phyloP scores from a whole-genome alignment of 2,329 filamentous ascomycete species.

The Drechmeria coniospora region DNA sequence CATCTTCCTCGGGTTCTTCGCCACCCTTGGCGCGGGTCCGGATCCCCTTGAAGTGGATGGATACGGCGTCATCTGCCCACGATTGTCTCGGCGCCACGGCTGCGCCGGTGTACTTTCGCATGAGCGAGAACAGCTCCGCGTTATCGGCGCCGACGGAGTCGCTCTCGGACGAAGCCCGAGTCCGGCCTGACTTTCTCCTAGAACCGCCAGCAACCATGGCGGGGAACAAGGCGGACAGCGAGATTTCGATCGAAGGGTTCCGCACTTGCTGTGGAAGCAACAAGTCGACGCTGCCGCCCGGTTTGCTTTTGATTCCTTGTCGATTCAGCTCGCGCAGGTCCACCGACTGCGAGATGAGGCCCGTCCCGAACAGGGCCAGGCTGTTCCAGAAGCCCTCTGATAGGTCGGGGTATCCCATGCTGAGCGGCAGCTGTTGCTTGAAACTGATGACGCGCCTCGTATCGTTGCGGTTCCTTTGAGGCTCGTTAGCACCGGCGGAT shows the following conservation, averaged over 20 bases:
- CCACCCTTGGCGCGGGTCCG: constrained; percentile 9
- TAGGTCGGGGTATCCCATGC: constrained; percentile 26
- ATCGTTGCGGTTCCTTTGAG: constrained; percentile 12
- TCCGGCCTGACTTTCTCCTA: constrained; percentile 6
- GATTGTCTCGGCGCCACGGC: constrained; percentile 14
- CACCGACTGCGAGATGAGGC: constrained; percentile 33
- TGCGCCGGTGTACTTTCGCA: constrained; percentile 8
- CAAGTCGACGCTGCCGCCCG: constrained; percentile 18
- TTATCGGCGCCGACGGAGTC: constrained; percentile 4
- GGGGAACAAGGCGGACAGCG: constrained; percentile 30
- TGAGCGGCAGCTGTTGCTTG: constrained; percentile 26
- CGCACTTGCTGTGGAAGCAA: constrained; percentile 26
- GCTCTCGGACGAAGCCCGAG: constrained; percentile 2
- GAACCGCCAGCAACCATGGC: constrained; percentile 14
- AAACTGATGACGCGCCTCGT: constrained; percentile 12
- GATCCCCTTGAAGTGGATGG: constrained; percentile 39
- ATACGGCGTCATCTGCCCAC: constrained; percentile 46
- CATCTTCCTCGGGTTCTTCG: constrained; percentile 3
- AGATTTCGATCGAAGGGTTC: constrained; percentile 32
- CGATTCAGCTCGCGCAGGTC: constrained; percentile 32
- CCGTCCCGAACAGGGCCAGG: constrained; percentile 32
- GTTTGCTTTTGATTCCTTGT: constrained; percentile 24
- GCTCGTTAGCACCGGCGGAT: constrained; percentile 4
- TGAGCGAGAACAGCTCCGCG: constrained; percentile 10
- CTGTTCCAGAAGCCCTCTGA: constrained; percentile 36